Conservation (phyloP, 2,329 filamentous ascomycete species). For the Monilinia aucupariae region DNA sequence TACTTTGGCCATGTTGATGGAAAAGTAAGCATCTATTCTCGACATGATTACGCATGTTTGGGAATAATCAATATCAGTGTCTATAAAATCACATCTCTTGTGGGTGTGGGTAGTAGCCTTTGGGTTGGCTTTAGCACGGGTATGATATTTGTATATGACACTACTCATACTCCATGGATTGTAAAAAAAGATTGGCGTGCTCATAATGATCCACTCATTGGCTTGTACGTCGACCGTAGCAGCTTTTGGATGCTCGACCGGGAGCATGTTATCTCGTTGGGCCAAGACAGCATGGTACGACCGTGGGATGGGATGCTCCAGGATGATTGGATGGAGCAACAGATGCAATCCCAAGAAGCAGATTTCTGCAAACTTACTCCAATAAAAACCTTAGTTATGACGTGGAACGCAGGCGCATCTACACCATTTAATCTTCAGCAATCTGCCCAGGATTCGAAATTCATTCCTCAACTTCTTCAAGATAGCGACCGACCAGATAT, state of each 20-base stretch:
- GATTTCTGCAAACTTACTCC: constrained; percentile 84
- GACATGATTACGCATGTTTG: constrained; percentile 68
- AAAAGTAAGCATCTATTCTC: constrained; percentile 87
- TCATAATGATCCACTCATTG: constrained; percentile 70
- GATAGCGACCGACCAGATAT: constrained; percentile 80
- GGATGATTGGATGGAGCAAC: constrained; percentile 87
- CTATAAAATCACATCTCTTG: constrained; percentile 89
- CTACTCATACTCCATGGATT: constrained; percentile 73
- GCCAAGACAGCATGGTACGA: constrained; percentile 77
- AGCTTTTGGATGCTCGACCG: constrained; percentile 82
- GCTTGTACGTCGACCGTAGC: constrained; percentile 70
- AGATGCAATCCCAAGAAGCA: constrained; percentile 78
- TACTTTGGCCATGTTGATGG: constrained; percentile 92
- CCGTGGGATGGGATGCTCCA: constrained; percentile 90
- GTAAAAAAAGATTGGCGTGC: constrained; percentile 94
- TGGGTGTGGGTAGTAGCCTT: constrained; percentile 72
- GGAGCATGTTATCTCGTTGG: constrained; percentile 78
- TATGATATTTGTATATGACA: constrained; percentile 89
- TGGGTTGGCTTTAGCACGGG: constrained; percentile 96
- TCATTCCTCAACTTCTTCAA: constrained; percentile 75
- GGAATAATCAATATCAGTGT: constrained; percentile 78
- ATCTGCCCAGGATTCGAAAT: constrained; percentile 63
- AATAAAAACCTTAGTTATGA: constrained; percentile 74
- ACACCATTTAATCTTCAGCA: constrained; percentile 79
- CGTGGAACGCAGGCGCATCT: constrained; percentile 95